Percentiles rank a stretch among this genome's conserved stretches.
phyloP scores from a whole-genome alignment of 139 green algal genomes.

The Closterium sp. region DNA sequence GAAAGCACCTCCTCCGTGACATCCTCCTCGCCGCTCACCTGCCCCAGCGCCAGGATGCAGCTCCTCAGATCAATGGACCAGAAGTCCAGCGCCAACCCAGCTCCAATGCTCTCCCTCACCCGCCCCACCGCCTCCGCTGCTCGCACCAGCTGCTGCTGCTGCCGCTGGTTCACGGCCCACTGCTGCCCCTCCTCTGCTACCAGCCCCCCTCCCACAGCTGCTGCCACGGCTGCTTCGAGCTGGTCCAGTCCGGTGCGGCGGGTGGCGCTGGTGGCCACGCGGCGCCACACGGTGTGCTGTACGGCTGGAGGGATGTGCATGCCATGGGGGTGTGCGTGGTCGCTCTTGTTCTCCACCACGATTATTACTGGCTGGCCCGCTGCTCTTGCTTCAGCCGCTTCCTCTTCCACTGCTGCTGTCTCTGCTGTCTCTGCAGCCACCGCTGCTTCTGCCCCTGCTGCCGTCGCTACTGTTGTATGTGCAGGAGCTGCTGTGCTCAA shows the following conservation, averaged over 20 bases:
- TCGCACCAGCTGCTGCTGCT: slow-evolving; percentile 44
- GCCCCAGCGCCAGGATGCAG: slow-evolving; percentile 81
- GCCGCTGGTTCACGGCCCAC: slow-evolving; percentile 83
- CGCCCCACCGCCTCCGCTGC: slow-evolving; percentile 52
- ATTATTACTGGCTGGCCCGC: slow-evolving; percentile 54
- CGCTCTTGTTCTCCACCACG: slow-evolving; percentile 88
- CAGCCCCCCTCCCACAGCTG: slow-evolving; percentile 24
- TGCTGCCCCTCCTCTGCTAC: slow-evolving; percentile 59
- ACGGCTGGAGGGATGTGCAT: slow-evolving; percentile 37
- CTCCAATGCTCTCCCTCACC: slow-evolving; percentile 60
- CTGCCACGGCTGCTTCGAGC: slow-evolving; percentile 62
- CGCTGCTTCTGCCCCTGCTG: too few relatives aligned
- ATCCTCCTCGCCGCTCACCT: slow-evolving; percentile 86
- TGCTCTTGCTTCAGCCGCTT: neutral
- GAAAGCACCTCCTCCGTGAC: slow-evolving; percentile 86
- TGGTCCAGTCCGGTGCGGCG: slow-evolving; percentile 64
- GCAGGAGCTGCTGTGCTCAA: neutral
- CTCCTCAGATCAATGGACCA: slow-evolving; percentile 93
- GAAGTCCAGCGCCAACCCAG: slow-evolving; percentile 84
- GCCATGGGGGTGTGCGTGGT: slow-evolving; percentile 47
- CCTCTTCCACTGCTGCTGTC: neutral
- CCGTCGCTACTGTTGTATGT: too few relatives aligned
- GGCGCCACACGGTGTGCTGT: slow-evolving; percentile 37
- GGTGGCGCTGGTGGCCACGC: slow-evolving; percentile 68
- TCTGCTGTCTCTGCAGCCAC: too few relatives aligned